phyloP scores from a whole-genome alignment of 768 basidiomycete species.

The Rickenella mellea region DNA sequence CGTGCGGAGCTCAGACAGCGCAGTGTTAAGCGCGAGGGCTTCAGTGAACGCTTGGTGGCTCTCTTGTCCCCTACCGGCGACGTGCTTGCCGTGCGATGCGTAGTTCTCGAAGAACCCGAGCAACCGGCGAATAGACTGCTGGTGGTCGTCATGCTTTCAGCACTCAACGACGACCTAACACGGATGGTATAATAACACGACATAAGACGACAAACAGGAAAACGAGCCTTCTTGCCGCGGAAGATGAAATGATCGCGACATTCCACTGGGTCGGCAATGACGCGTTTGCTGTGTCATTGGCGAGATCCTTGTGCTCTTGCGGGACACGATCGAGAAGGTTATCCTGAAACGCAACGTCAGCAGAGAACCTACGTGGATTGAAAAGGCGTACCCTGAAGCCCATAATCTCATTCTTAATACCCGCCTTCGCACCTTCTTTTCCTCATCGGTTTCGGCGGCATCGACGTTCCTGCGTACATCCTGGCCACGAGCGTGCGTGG shows the following conservation, averaged over 20 bases:
- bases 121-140: slow-evolving; percentile 70
- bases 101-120: slow-evolving; percentile 56
- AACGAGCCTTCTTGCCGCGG: slow-evolving; percentile 75
- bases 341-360: slow-evolving; percentile 18
- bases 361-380: too few species aligned
- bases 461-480: not conserved
- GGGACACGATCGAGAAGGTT: slow-evolving; percentile 49
- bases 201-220: not conserved
- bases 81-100: slow-evolving; percentile 37
- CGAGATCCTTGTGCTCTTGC: slow-evolving; percentile 54
- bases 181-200: not conserved
- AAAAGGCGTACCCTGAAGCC: slow-evolving; percentile 11
- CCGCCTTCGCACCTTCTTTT: slow-evolving; percentile 11
- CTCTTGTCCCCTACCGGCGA: slow-evolving; percentile 24
- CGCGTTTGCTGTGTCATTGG: slow-evolving; percentile 45
- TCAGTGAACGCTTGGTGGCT: slow-evolving; percentile 14
- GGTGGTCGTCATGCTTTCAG: slow-evolving; percentile 87
- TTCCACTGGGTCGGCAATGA: slow-evolving; percentile 76
- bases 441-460: slow-evolving; percentile 5
- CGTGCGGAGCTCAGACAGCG: slow-evolving; percentile 58
- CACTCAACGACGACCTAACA: slow-evolving; percentile 76
- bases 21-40: slow-evolving; percentile 46
- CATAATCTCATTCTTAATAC: slow-evolving; percentile 22
- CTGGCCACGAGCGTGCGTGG: slow-evolving; percentile 10
- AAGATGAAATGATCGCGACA: slow-evolving; percentile 89